phyloP scores from a whole-genome alignment of 805 yeast genomes.

The Candida xiaguanensis region DNA sequence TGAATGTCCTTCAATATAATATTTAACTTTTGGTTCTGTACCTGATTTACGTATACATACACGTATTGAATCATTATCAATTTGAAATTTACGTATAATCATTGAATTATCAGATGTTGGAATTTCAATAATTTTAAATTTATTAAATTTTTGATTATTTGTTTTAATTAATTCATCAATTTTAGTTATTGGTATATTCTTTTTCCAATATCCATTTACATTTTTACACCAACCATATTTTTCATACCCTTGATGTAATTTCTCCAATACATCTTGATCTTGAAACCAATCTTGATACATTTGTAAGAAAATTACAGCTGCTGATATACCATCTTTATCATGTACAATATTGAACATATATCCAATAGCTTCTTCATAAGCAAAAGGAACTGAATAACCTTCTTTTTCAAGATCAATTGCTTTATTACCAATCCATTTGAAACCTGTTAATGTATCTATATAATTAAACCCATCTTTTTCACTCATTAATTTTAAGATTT shows the following conservation, averaged over 20 bases:
- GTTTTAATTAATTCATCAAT: constrained; percentile 55
- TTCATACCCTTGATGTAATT: constrained; percentile 54
- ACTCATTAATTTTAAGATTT: constrained; percentile 71
- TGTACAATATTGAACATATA: constrained; percentile 81
- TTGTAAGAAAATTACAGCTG: constrained; percentile 72
- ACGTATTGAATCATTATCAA: constrained; percentile 37
- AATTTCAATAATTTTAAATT: constrained; percentile 74
- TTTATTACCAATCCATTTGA: constrained; percentile 94
- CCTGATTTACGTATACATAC: constrained; percentile 94
- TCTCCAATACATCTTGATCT: constrained; percentile 38
- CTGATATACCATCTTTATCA: constrained; percentile 92
- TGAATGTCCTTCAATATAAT: constrained; percentile 79
- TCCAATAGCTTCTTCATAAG: constrained; percentile 94
- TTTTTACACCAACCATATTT: constrained; percentile 81
- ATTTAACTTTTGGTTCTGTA: constrained; percentile 91
- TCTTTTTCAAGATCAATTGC: constrained; percentile 65
- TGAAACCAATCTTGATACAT: constrained; percentile 54
- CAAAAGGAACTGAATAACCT: constrained; percentile 79
- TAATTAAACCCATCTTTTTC: constrained; percentile 53
- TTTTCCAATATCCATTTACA: constrained; percentile 79
- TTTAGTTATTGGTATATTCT: constrained; percentile 48
- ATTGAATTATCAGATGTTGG: constrained; percentile 77
- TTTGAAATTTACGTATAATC: constrained; percentile 62
- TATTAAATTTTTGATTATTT: constrained; percentile 49
- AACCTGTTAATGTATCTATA: constrained; percentile 88